These are phyloP conservation scores for Rugonectria rugulosa DNA, from an alignment of 2,329 filamentous ascomycete species.

Conservation along the genomic window DNA sequence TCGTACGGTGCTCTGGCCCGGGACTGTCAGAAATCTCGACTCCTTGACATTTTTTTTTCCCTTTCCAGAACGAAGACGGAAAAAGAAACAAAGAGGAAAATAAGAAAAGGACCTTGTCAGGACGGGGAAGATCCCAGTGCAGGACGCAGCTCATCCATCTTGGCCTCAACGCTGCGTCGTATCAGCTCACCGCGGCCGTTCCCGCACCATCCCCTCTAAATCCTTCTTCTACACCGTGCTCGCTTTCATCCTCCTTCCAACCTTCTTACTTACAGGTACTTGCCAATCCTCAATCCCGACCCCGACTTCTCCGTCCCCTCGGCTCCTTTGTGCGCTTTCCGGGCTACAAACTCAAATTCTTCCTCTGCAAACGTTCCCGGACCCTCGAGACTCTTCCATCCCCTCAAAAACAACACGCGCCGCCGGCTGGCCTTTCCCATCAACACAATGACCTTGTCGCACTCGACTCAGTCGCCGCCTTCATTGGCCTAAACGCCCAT, in stretches of 20 bases:
- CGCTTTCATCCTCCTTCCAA: slow-evolving; percentile 22
- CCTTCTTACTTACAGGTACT: slow-evolving; percentile 21
- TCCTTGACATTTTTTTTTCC: slow-evolving; percentile 1
- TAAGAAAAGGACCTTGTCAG: slow-evolving; percentile 10
- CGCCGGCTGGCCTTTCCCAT: slow-evolving; percentile 32
- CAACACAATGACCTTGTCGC: slow-evolving; percentile 43
- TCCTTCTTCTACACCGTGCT: slow-evolving; percentile 11
- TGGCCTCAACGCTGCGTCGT: slow-evolving; percentile 31
- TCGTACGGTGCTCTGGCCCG: too few species aligned
- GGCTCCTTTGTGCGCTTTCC: neutral
- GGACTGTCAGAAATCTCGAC: slow-evolving; percentile 8
- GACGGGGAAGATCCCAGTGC: slow-evolving; percentile 38
- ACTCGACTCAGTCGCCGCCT: slow-evolving; percentile 40
- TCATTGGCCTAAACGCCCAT: slow-evolving; percentile 38
- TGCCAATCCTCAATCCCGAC: slow-evolving; percentile 17
- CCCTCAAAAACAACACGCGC: slow-evolving; percentile 28
- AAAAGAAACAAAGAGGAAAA: slow-evolving; percentile 21
- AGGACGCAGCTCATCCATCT: slow-evolving; percentile 28
- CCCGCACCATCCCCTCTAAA: slow-evolving; percentile 31
- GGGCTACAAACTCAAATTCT: neutral
- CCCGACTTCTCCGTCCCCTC: slow-evolving; percentile 9
- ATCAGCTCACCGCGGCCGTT: slow-evolving; percentile 40
- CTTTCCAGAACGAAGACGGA: slow-evolving; percentile 17
- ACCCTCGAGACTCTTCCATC: slow-evolving; percentile 12
- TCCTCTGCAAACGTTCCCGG: neutral